Evolutionary conservation across 2,329 filamentous ascomycete genomes (phyloP).

Genomic region (Venturia carpophila): DNA sequence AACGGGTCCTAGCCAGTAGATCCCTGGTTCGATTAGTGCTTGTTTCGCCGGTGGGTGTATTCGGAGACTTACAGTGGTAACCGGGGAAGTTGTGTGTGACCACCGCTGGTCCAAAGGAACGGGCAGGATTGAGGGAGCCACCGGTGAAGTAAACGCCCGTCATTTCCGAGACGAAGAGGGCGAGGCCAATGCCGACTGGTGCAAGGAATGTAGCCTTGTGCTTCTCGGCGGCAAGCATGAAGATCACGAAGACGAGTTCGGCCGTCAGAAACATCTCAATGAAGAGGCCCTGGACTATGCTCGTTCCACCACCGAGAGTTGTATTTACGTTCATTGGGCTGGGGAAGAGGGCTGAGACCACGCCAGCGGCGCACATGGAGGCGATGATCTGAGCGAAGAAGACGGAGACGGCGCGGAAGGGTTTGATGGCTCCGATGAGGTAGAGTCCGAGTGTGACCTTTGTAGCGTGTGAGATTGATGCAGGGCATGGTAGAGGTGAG

Average conservation of each 20-base stretch:
- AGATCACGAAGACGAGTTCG: slow-evolving; percentile 29
- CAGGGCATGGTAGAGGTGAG: slow-evolving; percentile 25
- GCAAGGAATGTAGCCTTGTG: slow-evolving; percentile 37
- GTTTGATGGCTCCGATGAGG: slow-evolving; percentile 31
- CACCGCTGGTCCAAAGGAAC: slow-evolving; percentile 18
- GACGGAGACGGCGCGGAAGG: slow-evolving; percentile 28
- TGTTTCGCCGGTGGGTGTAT: background rate
- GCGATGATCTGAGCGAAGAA: slow-evolving; percentile 30
- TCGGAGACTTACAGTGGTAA: slow-evolving; percentile 9
- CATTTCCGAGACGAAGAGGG: slow-evolving; percentile 20
- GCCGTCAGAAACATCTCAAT: slow-evolving; percentile 45
- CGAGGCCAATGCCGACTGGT: slow-evolving; percentile 28
- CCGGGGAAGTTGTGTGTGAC: slow-evolving; percentile 16
- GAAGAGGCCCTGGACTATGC: slow-evolving; percentile 41
- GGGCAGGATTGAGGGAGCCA: slow-evolving; percentile 18
- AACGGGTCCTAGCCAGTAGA: slow-evolving; percentile 19
- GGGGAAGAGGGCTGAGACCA: slow-evolving; percentile 39
- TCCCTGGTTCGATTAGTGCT: slow-evolving; percentile 8
- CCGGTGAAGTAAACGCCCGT: slow-evolving; percentile 18
- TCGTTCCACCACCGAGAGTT: slow-evolving; percentile 34
- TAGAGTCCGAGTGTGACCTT: slow-evolving; percentile 33
- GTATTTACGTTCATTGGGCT: slow-evolving; percentile 39
- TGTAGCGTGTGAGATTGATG: slow-evolving; percentile 19
- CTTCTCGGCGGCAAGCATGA: slow-evolving; percentile 37
- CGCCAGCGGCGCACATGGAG: slow-evolving; percentile 34